phyloP scores from a whole-genome alignment of 768 basidiomycete genomes.

The Favolaschia claudopus region DNA sequence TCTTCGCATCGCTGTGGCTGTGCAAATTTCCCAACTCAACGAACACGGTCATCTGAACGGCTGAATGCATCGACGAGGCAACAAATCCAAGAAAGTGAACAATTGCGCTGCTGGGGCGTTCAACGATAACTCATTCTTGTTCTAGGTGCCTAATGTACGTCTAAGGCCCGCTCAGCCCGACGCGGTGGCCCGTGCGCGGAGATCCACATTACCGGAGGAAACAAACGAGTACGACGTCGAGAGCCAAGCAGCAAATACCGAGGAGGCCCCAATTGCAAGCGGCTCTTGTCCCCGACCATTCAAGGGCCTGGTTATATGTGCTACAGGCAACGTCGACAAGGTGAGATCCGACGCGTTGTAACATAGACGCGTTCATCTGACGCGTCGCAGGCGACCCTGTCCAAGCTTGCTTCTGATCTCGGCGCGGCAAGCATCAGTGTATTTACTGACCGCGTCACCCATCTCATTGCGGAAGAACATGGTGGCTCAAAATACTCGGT shows the following conservation, averaged over 20 bases:
- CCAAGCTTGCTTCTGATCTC: constrained; percentile 80
- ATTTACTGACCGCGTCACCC: constrained; percentile 88
- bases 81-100: constrained; percentile 72
- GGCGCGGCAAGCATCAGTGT: constrained; percentile 75
- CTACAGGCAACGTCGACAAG: constrained; percentile 83
- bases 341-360: constrained; percentile 47
- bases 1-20: too few relatives aligned
- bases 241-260: constrained; percentile 52
- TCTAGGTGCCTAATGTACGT: constrained; percentile 83
- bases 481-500: constrained; percentile 88
- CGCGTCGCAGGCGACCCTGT: constrained; percentile 63
- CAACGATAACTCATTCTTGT: not conserved
- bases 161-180: constrained; percentile 68
- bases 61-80: constrained; percentile 61
- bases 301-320: constrained; percentile 69
- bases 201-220: constrained; percentile 29
- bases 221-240: constrained; percentile 54
- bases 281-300: constrained; percentile 74
- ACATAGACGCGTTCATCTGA: not conserved
- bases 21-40: too few relatives aligned
- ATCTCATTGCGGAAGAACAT: constrained; percentile 82
- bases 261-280: constrained; percentile 47
- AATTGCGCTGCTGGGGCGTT: not conserved
- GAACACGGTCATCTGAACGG: not conserved
- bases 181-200: constrained; percentile 38